A percentile compares a stretch with the other conserved stretches of the same genome.
Conservation (phyloP, 2,329 filamentous ascomycete species). For the Aspergillus sergii region DNA sequence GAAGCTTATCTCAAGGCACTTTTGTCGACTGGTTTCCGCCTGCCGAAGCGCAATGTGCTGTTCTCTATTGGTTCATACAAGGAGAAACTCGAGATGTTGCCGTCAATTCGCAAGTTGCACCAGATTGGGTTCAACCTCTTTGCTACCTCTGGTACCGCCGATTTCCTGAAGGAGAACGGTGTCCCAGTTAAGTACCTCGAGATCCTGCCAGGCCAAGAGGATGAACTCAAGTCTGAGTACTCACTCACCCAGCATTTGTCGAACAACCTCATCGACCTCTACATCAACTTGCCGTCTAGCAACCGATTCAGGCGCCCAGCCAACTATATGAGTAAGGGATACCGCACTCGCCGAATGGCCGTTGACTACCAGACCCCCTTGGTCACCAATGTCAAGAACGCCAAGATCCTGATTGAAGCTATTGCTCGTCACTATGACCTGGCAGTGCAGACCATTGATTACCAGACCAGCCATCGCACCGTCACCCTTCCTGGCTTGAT, state of each 20-base stretch:
- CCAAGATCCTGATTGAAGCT: conserved; percentile 94
- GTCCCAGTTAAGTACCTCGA: conserved; percentile 93
- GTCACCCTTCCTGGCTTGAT: conserved; percentile 73
- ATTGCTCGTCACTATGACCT: conserved; percentile 87
- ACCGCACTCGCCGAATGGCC: conserved; percentile 94
- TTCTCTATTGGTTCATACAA: conserved; percentile 96
- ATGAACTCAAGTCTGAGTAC: conserved; percentile 91
- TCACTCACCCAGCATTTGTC: conserved; percentile 94
- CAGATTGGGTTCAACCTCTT: conserved; percentile 94
- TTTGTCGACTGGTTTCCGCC: conserved; percentile 92
- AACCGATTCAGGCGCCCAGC: conserved; percentile 96
- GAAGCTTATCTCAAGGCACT: conserved; percentile 97
- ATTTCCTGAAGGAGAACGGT: conserved; percentile 91
- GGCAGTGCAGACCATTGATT: conserved; percentile 80
- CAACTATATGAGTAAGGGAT: conserved; percentile 98
- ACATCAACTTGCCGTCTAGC: conserved; percentile 98
- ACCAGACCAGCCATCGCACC: conserved; percentile 83
- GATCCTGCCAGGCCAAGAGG: conserved; percentile 74
- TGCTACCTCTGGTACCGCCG: conserved; percentile 92
- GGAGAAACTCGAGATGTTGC: conserved; percentile 96
- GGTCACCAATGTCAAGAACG: conserved; percentile 99
- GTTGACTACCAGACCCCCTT: conserved; percentile 97
- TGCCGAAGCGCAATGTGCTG: conserved; percentile 93
- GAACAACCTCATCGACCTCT: conserved; percentile 97
- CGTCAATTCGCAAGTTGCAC: conserved; percentile 85